Evolutionary conservation across 345 rosid species (phyloP).

Genomic region (Noccaea caerulescens): DNA sequence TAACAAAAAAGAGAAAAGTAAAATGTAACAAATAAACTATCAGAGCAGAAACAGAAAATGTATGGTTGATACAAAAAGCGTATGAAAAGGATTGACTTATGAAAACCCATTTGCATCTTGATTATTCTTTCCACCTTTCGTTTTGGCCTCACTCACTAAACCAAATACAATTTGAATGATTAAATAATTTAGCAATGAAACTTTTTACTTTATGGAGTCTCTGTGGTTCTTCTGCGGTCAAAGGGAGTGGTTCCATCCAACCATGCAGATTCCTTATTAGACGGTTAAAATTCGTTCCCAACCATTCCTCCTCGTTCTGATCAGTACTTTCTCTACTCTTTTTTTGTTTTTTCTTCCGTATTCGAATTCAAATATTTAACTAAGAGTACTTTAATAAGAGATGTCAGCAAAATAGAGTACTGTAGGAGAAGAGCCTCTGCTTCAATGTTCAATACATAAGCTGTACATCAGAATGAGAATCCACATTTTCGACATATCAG

Average conservation of each 20-base stretch:
- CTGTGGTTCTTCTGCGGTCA: constrained; percentile 34
- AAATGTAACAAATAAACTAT: background rate
- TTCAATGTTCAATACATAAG: constrained; percentile 25
- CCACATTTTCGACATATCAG: background rate
- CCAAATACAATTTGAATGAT: constrained; percentile 15
- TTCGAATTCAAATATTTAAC: constrained; percentile 28
- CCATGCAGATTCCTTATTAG: constrained; percentile 43
- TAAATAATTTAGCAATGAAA: constrained; percentile 12
- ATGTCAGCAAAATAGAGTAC: constrained; percentile 21
- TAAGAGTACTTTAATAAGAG: constrained; percentile 5
- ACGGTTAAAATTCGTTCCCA: constrained; percentile 36
- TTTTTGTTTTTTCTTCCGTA: background rate
- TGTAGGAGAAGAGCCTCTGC: constrained; percentile 31
- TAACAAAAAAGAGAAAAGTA: too few species aligned
- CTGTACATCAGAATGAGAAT: constrained; percentile 13
- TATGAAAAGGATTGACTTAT: constrained; percentile 30
- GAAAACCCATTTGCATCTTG: constrained; percentile 32
- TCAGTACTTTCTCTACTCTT: constrained; percentile 8
- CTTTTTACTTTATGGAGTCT: constrained; percentile 26
- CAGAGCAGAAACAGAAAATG: constrained; percentile 24
- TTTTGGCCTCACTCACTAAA: constrained; percentile 28
- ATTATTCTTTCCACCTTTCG: constrained; percentile 16
- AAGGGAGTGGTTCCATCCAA: constrained; percentile 41
- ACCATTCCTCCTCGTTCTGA: constrained; percentile 29
- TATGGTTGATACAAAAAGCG: constrained; percentile 30